Conservation (phyloP, 176 grass and related monocot genomes). For the Poa pratensis region DNA sequence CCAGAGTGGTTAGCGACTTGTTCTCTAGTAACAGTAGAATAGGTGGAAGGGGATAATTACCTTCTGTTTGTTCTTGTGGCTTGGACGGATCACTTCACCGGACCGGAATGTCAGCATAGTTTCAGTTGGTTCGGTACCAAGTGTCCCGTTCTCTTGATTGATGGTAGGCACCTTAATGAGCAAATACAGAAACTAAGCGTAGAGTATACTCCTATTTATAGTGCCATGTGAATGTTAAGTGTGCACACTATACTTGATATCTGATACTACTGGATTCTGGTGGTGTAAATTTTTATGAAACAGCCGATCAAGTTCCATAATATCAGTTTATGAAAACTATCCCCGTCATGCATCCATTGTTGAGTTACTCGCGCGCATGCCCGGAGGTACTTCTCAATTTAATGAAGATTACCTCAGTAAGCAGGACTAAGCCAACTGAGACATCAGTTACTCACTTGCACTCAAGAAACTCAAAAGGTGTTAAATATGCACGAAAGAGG, state of each 20-base stretch:
- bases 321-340: no score
- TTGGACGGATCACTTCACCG: constrained; percentile 57
- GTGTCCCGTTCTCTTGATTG: constrained; percentile 69
- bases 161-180: constrained; percentile 72
- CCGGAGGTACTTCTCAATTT: neutral
- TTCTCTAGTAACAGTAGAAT: neutral
- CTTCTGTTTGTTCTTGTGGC: constrained; percentile 60
- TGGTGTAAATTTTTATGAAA: no score
- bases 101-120: constrained; percentile 80
- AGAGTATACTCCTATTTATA: neutral
- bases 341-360: no score
- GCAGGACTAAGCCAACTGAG: neutral
- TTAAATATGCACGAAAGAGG: neutral
- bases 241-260: neutral
- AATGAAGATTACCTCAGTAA: neutral
- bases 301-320: no score
- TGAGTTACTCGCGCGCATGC: no score
- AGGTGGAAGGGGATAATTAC: constrained; percentile 35
- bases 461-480: neutral
- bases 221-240: neutral
- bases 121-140: constrained; percentile 73
- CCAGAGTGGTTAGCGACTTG: neutral
- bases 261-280: no score
- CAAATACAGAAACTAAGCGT: constrained; percentile 18
- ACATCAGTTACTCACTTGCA: neutral